These are phyloP conservation scores for Kwoniella europaea DNA, from an alignment of 768 basidiomycete species.

Conservation along the genomic window DNA sequence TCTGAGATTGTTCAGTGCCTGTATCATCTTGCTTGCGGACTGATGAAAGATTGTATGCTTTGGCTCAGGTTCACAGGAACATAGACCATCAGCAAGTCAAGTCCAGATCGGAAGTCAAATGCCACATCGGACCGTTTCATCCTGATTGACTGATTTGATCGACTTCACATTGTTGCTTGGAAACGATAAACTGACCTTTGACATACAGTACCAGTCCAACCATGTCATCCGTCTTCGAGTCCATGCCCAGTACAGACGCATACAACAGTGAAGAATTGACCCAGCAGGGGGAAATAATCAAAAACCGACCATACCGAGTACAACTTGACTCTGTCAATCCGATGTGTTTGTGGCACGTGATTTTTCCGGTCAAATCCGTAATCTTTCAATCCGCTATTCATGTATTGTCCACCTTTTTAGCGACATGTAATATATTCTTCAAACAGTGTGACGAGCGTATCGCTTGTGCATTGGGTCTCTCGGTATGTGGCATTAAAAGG, in stretches of 20 bases:
- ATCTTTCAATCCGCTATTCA: no score
- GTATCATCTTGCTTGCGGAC: not conserved
- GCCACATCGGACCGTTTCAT: not conserved
- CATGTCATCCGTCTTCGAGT: no score
- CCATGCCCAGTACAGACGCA: no score
- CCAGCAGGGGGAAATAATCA: no score
- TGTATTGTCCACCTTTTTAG: no score
- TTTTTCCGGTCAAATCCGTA: no score
- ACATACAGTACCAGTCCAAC: not conserved
- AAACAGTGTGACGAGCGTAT: not conserved
- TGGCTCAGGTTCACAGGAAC: not conserved
- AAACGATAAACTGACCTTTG: not conserved
- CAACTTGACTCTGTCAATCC: no score
- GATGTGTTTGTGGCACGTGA: no score
- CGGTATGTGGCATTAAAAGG: not conserved
- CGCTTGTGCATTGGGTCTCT: not conserved
- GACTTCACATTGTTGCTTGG: not conserved
- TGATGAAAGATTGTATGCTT: not conserved
- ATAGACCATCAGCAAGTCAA: not conserved
- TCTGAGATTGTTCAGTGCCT: not conserved
- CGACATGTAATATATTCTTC: not conserved
- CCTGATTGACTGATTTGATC: not conserved
- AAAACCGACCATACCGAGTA: no score
- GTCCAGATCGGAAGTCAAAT: not conserved
- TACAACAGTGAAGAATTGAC: no score